These are phyloP conservation scores for Candida sp. DNA, from an alignment of 1,139 yeast species.

Conservation along the genomic window DNA sequence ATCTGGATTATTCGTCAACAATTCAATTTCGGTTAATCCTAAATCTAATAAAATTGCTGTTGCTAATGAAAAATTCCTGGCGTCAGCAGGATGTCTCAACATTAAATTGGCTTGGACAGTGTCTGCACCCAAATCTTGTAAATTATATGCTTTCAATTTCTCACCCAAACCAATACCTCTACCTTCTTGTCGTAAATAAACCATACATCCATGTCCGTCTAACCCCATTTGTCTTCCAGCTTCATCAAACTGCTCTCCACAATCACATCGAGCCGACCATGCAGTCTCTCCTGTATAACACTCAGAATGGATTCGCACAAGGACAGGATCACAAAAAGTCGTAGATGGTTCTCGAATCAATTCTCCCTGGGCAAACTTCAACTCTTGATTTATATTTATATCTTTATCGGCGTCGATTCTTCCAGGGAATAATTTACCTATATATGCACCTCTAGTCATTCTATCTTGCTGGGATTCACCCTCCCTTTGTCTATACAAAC, in stretches of 20 bases:
- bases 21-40: constrained; percentile 67
- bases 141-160: constrained; percentile 92
- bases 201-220: constrained; percentile 89
- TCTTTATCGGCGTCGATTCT: constrained; percentile 68
- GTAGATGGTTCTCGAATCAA: constrained; percentile 38
- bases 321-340: constrained; percentile 45
- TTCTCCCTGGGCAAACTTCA: constrained; percentile 53
- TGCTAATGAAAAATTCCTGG: constrained; percentile 87
- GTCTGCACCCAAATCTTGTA: constrained; percentile 98
- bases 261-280: constrained; percentile 98
- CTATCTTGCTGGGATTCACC: constrained; percentile 88
- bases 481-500: constrained; percentile 58
- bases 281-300: constrained; percentile 99
- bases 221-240: constrained; percentile 93
- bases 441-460: constrained; percentile 97
- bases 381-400: constrained; percentile 31
- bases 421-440: constrained; percentile 87
- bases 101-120: constrained; percentile 94
- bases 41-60: constrained; percentile 88
- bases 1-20: constrained; percentile 94
- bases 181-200: constrained; percentile 96
- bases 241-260: constrained; percentile 98
- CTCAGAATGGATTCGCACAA: constrained; percentile 85
- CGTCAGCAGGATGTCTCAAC: constrained; percentile 96
- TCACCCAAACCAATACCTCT: constrained; percentile 98